Evolutionary conservation across 345 rosid genomes (phyloP), one percentile per base, ranked within the genome.

Genomic region (Brassica carinata): DNA sequence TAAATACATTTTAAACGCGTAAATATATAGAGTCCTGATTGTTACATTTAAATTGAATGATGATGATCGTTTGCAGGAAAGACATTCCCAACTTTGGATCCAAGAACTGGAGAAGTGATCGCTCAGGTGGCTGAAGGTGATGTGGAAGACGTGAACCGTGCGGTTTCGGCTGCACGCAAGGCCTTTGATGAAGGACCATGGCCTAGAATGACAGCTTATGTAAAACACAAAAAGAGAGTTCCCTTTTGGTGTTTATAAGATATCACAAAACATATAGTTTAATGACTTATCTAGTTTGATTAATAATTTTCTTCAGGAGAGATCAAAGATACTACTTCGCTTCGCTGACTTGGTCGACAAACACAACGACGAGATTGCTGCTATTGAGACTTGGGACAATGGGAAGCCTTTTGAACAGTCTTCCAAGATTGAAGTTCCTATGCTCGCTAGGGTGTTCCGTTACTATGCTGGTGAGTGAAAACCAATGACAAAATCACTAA

Each of bases 331-430:
- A 67, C 77, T 95, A 48, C 69, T 81, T 59, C 89, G 93, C 4
- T 92, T 88, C 63, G 98, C 99, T 62, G 99, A 95, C 85, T 85
- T 95, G 79, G 59, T 95, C 23, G 99, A 95, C 70, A 87, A 88
- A 84, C 93, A 93, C 83, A 91, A 87, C 34, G 98, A 93, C 64
- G 98, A 91, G 64, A 64, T 95, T 38, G 94, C 99, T 10, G 86
- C 90, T 30, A 91, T 95, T 5, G 99, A 95, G 88, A 85, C 92
- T 57, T 95, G 96, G 99, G 97, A 95, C 77, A 91, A 83, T 76
- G 99, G 99, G 61, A 95, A 95, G 69, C 87, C 98, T 31, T 95
- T 70, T 71, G 96, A 88, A 65, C 98, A 93, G 75, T 72, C 98
- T 85, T 94, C 94, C 59, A 74, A 85, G 26, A 0, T 75, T 45